Conservation (phyloP, 768 basidiomycete species). For the Agaricus subrufescens region DNA sequence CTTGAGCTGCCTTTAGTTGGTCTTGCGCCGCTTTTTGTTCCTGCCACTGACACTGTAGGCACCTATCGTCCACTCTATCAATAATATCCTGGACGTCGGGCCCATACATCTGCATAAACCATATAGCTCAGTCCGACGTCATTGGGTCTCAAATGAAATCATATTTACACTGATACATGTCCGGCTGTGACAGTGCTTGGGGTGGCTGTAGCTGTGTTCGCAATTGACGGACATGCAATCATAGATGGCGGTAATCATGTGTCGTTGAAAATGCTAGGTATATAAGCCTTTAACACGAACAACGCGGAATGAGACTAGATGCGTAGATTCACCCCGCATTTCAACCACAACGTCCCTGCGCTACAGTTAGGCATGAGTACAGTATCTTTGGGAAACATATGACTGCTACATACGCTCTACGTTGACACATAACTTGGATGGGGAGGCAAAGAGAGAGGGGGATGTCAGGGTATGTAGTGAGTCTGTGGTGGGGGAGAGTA, state of each 20-base stretch:
- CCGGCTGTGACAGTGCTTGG: conserved; percentile 46
- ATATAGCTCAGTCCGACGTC: neutral
- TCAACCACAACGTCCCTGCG: conserved; percentile 72
- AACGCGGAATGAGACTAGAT: conserved; percentile 4
- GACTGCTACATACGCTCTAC: conserved; percentile 58
- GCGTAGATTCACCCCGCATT: conserved; percentile 52
- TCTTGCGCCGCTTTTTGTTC: conserved; percentile 14
- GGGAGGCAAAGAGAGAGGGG: neutral
- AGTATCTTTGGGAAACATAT: conserved; percentile 11
- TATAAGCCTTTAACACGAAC: conserved; percentile 10
- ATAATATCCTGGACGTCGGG: conserved; percentile 63
- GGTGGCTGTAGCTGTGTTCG: conserved; percentile 60
- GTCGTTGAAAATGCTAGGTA: conserved; percentile 73
- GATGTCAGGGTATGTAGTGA: neutral
- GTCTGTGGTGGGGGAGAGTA: neutral
- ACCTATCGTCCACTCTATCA: conserved; percentile 68
- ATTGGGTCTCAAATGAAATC: neutral
- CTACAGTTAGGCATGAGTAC: conserved; percentile 28
- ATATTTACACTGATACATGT: conserved; percentile 53
- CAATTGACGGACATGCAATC: conserved; percentile 67
- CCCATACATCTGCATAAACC: conserved; percentile 52
- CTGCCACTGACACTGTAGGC: conserved; percentile 57
- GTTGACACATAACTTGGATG: conserved; percentile 55
- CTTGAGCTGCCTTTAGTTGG: conserved; percentile 15
- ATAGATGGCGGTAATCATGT: conserved; percentile 65